Evolutionary conservation across 495 filamentous ascomycete species (phyloP).

Genomic region (Polyplosphaeria fusca): DNA sequence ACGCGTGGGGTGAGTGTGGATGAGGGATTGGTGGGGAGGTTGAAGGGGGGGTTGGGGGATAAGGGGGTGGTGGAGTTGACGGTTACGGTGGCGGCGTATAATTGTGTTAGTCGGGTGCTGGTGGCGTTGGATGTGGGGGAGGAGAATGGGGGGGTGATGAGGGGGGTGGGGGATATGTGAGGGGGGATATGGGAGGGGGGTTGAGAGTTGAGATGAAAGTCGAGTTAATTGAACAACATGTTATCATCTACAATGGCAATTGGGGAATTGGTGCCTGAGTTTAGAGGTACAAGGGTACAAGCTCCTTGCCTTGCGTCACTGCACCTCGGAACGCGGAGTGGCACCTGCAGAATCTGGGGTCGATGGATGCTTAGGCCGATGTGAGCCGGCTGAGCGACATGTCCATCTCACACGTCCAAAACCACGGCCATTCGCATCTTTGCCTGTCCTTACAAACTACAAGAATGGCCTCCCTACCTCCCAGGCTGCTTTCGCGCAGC

Average conservation of each 20-base stretch:
- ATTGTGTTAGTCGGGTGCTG: conserved; percentile 81
- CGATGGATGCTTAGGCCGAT: not conserved
- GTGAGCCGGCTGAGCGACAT: not conserved
- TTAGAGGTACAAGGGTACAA: not conserved
- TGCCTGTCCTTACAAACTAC: conserved; percentile 1
- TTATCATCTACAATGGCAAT: not conserved
- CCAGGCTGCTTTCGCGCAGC: conserved; percentile 26
- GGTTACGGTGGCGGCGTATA: conserved; percentile 75
- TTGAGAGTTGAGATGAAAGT: not conserved
- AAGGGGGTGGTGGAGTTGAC: conserved; percentile 52
- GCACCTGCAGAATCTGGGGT: not conserved
- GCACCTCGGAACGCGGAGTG: not conserved
- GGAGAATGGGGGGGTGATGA: conserved; percentile 44
- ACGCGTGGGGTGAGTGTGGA: conserved; percentile 36
- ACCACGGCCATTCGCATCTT: not conserved
- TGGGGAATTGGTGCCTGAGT: not conserved
- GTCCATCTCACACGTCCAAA: not conserved
- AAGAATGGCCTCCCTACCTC: conserved; percentile 24
- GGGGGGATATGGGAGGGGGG: not conserved
- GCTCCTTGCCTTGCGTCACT: not conserved
- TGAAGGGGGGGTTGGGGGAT: conserved; percentile 55
- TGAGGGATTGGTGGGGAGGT: conserved; percentile 35
- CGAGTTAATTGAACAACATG: not conserved
- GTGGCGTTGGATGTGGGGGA: conserved; percentile 80
- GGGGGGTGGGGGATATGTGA: conserved; percentile 17